These are phyloP conservation scores for Micractinium conductrix DNA, from an alignment of 139 green algal species.

Conservation along the genomic window DNA sequence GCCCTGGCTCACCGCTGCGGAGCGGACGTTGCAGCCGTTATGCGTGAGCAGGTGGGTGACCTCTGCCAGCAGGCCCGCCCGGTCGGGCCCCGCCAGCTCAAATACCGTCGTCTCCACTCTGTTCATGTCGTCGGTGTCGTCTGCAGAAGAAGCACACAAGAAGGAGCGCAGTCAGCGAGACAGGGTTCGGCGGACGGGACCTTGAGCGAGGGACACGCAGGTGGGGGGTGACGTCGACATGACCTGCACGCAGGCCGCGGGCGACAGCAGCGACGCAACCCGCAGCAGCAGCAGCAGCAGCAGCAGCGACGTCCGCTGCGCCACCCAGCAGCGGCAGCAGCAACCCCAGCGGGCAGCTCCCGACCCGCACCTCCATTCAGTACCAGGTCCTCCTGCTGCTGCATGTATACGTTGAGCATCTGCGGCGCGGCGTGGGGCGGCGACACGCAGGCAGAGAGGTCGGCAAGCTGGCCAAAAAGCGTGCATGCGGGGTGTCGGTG, in stretches of 20 bases:
- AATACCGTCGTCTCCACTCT: slow-evolving; percentile 78
- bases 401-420: slow-evolving; percentile 73
- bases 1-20: slow-evolving; percentile 70
- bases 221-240: too few species aligned
- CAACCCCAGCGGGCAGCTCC: too few species aligned
- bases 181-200: not conserved
- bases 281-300: not conserved
- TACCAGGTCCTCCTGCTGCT: slow-evolving; percentile 52
- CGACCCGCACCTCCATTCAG: slow-evolving; percentile 59
- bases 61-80: slow-evolving; percentile 82
- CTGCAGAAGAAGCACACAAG: slow-evolving; percentile 19
- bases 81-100: slow-evolving; percentile 88
- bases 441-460: not conserved
- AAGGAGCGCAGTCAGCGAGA: not conserved
- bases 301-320: not conserved
- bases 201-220: not conserved
- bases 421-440: slow-evolving; percentile 20
- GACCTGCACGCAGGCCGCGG: too few species aligned
- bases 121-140: slow-evolving; percentile 49
- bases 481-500: not conserved
- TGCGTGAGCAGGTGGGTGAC: slow-evolving; percentile 83
- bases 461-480: not conserved
- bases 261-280: not conserved
- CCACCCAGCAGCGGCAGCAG: not conserved
- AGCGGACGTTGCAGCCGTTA: slow-evolving; percentile 88